phyloP scores from a whole-genome alignment of 345 rosid genomes.

The Acer campestre region DNA sequence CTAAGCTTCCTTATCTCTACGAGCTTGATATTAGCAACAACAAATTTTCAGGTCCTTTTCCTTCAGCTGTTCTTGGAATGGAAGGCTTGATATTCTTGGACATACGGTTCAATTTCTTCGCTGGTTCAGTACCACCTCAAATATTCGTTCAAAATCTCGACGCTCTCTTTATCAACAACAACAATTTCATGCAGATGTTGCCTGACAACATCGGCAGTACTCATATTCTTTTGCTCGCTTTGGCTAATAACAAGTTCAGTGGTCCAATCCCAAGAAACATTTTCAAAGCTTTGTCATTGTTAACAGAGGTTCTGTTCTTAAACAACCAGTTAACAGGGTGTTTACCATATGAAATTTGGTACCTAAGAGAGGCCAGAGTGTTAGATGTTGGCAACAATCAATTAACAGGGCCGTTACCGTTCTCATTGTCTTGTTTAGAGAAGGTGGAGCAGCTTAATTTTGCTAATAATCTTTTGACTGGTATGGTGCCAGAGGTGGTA shows the following conservation, averaged over 20 bases:
- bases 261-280: conserved; percentile 73
- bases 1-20: conserved; percentile 71
- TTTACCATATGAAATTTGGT: conserved; percentile 69
- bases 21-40: conserved; percentile 91
- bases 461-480: conserved; percentile 64
- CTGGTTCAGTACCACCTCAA: conserved; percentile 74
- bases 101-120: conserved; percentile 68
- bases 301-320: conserved; percentile 65
- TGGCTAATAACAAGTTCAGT: conserved; percentile 74
- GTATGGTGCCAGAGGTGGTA: conserved; percentile 63
- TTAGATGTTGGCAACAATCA: conserved; percentile 62
- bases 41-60: conserved; percentile 73
- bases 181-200: conserved; percentile 49
- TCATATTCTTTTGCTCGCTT: conserved; percentile 56
- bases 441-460: conserved; percentile 74
- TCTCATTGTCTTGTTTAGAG: conserved; percentile 58
- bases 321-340: conserved; percentile 77
- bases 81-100: conserved; percentile 61
- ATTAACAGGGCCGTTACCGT: conserved; percentile 66
- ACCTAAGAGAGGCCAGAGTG: conserved; percentile 55
- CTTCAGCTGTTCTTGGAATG: conserved; percentile 57
- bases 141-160: conserved; percentile 61
- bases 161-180: conserved; percentile 74
- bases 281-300: conserved; percentile 47
- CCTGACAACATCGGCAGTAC: conserved; percentile 54